Evolutionary conservation across 176 grass and related monocot species (phyloP), one percentile per base, ranked within the genome.

Genomic region (Phragmites australis): DNA sequence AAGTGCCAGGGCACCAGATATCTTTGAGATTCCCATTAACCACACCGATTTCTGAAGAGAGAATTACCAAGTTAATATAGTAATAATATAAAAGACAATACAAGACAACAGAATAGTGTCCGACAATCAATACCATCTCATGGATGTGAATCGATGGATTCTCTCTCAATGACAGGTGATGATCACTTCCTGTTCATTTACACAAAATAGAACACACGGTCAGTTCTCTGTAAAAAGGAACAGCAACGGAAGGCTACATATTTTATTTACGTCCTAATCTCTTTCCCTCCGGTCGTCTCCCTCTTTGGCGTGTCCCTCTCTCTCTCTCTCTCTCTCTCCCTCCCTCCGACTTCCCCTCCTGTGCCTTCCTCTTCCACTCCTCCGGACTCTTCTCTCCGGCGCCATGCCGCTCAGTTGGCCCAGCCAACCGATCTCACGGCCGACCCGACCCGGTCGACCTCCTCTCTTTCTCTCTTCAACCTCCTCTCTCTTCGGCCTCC

Each of bases 81-180:
- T 6, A 81, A 26, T 19, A 34, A 16, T 1, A 58, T 34, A 76
- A 44, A 79, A n/a, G 3, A 44, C 8, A 74, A 56, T 9, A 39
- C 11, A 52, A 0, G 37, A 45, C 27, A 83, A 48, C 2, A 63
- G 1, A 73, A 18, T 32, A 50, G 3, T 50, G 23, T 74, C 0
- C 15, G 53, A 63, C 2, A 32, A 61, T 57, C 21, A 60, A 18
- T 94, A 99, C 97, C 93, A 96, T 99, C 83, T 88, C 54, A 7
- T 96, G 90, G 48, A 99, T 79, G 68, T 91, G 90, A 77, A 99
- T 93, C 27, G 84, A 95, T 17, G 79, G 84, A 69, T 95, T 86
- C 55, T 91, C 76, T 86, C 77, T 88, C 74, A 99, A 9, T 47
- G 93, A 91, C 45, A 85, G 66, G 91, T 95, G 82, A 53, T 92